These are phyloP conservation scores for Myriosclerotinia scirpicola DNA, from an alignment of 2,329 filamentous ascomycete genomes.

Conservation along the genomic window DNA sequence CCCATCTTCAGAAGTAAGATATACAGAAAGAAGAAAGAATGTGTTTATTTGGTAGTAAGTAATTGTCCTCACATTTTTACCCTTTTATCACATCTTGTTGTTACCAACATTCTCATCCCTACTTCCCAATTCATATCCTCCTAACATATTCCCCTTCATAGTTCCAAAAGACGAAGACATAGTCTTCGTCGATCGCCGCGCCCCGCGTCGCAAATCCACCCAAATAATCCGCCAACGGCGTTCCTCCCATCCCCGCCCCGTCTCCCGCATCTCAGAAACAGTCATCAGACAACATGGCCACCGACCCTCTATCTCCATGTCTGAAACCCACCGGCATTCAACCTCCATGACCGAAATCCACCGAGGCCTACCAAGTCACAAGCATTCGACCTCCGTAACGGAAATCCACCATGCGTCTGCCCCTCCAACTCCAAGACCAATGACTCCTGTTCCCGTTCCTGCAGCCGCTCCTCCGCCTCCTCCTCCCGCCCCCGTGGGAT, in stretches of 20 bases:
- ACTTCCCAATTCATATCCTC: too few species aligned
- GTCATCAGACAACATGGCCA: constrained; percentile 16
- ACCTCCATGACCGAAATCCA: constrained; percentile 5
- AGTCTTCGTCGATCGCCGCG: constrained; percentile 20
- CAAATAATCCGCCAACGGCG: constrained; percentile 2
- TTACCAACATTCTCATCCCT: neutral
- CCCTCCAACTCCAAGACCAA: neutral
- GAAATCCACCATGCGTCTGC: constrained; percentile 10
- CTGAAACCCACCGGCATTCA: constrained; percentile 14
- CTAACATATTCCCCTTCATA: constrained; percentile 1
- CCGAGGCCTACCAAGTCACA: neutral
- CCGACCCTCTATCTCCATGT: constrained; percentile 7
- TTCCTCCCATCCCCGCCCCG: constrained; percentile 4
- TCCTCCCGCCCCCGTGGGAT: neutral
- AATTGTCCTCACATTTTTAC: neutral
- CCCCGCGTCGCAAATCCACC: constrained; percentile 10
- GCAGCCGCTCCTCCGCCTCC: neutral
- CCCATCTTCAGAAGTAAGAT: neutral
- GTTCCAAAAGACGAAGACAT: constrained; percentile 22
- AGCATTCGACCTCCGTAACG: neutral
- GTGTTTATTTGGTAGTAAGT: constrained; percentile 14
- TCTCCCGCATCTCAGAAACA: constrained; percentile 22
- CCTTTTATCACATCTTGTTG: too few species aligned
- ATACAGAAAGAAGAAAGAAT: neutral
- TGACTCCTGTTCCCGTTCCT: neutral